Base-by-base conservation (phyloP, 179 eudicot species). In the Camellia oleifera region DNA sequence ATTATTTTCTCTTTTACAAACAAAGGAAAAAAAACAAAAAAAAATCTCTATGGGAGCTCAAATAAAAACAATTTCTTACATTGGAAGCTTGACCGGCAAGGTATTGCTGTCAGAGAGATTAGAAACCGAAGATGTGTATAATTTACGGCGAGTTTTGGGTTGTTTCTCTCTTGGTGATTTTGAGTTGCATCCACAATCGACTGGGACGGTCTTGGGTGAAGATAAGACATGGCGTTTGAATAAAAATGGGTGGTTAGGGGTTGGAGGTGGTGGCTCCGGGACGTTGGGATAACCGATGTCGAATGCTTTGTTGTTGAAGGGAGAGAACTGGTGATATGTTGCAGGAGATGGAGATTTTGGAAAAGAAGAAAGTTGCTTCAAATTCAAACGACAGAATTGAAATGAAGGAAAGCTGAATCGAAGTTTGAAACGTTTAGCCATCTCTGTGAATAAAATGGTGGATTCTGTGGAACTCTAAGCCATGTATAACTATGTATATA, bases 361-460 rank as follows among this genome's bases (percentile, higher is more conserved):
- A 18, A 60, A 4, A 17, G 62, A 62, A 62, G 81, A 44, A 6
- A 77, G 6, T 20, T 72, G 18, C 62, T 48, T 72, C 7, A 65
- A 52, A 52, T 48, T 72, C 7, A 65, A 52, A 52, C 81, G 81
- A 58, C 81, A 79, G 54, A 79, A 20, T 15, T 79, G 75, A 12
- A 79, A 26, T 48, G 76, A 46, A 48, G 63, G 45, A 32, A 54
- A 32, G 14, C 63, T 62, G 77, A 79, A 42, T 9, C 66, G 56
- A 42, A 79, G 56, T 62, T 62, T 79, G 71, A 79, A 72, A 13
- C 71, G 81, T 72, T 71, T 79, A 8, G 69, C 45, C 81, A 79
- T 71, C 52, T 48, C 5, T 48, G 52, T 4, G 32, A 32, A 32
- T 32, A 48, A 48, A 48, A 48, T 4, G 7, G 52, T 48, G 52